Evolutionary conservation across 805 yeast species (phyloP), one percentile per base, ranked within the genome.

Genomic region (Schwanniomyces yamadae): DNA sequence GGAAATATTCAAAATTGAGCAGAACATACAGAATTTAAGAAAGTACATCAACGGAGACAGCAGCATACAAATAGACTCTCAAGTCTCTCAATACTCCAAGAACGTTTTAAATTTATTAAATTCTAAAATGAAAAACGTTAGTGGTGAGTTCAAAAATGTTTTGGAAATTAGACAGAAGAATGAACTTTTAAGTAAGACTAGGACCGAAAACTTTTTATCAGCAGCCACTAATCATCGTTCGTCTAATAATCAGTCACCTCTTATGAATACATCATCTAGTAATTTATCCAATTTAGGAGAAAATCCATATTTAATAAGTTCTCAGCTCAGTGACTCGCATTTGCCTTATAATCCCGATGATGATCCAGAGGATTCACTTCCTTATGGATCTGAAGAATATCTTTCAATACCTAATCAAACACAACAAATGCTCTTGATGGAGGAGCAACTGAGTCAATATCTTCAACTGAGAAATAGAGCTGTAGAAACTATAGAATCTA

Each of bases 401-500:
- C 67, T 89, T 33, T 72, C 87, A 15, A 71, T 91, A 24, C 96
- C 97, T 1, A 80, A 82, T 53, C 96, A 88, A 54, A 84, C 91
- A 24, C 59, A 64, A 40, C 95, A 89, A 50, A 82, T 85, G 48
- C 60, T 88, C 49, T 69, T 86, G 52, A 63, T 90, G 59, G 71
- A 89, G 52, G 97, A 91, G 51, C 96, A 90, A 59, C 80, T 78
- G 45, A 65, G 68, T 26, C 74, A 70, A 41, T 93, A 93, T 55
- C 66, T 90, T 37, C 91, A 82, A 51, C 93, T 84, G 48, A 75
- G 99, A 52, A 82, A 81, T 50, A 60, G 81, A 30, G 99, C 99
- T 0, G 96, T 93, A 34, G 98, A 91, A 55, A 87, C 97, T 0
- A 93, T 93, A 33, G 99, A 93, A 57, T 76, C 88, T n/a, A 93